A percentile compares a stretch with the other conserved stretches of the same genome.
Evolutionary conservation across 192 early-diverging fungal species (phyloP).

Genomic region (Mycoemilia scoparia): DNA sequence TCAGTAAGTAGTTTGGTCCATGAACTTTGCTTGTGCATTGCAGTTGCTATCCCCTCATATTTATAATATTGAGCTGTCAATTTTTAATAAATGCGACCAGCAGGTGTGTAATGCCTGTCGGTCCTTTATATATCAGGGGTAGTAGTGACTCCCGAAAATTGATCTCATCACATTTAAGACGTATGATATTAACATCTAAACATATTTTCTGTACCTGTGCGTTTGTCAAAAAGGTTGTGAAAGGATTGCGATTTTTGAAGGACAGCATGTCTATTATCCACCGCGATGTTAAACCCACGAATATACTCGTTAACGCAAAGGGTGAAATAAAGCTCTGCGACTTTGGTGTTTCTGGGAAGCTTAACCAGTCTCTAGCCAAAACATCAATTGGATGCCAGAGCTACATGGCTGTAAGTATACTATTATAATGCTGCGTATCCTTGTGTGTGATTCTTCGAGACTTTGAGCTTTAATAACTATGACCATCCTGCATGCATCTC

Average conservation of each 20-base stretch:
- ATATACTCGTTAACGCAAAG: conserved; percentile 65
- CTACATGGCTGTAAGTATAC: too few relatives aligned
- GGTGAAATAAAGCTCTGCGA: conserved; percentile 92
- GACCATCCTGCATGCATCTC: not conserved
- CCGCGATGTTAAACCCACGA: conserved; percentile 91
- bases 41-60: not conserved
- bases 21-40: conserved; percentile 13
- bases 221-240: conserved; percentile 53
- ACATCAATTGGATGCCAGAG: conserved; percentile 88
- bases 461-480: not conserved
- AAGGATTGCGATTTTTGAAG: conserved; percentile 72
- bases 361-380: conserved; percentile 74
- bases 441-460: conserved; percentile 6
- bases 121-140: too few relatives aligned
- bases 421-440: too few relatives aligned
- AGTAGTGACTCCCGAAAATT: too few relatives aligned
- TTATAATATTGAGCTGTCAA: too few relatives aligned
- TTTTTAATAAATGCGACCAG: too few relatives aligned
- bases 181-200: not conserved
- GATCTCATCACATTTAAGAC: too few relatives aligned
- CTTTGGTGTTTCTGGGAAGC: conserved; percentile 87
- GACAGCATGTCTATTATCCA: conserved; percentile 78
- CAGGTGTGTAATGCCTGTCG: too few relatives aligned
- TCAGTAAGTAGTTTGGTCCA: too few relatives aligned
- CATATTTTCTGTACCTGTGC: conserved; percentile 2